Evolutionary conservation across 768 basidiomycete species (phyloP), one percentile per base, ranked within the genome.

Genomic region (Leccinellum luteum): DNA sequence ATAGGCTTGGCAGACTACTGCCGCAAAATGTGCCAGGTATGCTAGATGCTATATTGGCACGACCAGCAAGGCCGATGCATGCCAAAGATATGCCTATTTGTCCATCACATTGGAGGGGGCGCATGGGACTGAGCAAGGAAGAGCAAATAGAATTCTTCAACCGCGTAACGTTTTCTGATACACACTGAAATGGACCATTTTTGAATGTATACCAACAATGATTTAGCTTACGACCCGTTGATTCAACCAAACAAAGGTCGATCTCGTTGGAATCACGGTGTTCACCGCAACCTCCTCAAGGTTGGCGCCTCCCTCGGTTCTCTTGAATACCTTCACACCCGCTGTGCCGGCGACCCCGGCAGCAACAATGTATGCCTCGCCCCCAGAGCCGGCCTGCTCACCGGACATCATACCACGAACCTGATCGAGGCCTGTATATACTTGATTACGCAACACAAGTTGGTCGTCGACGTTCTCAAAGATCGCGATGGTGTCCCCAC

Each of bases 401-500:
- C 47, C 47, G 4, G 47, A 48, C 47, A 48, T 48, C 47, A 48
- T 48, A 25, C 25, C 47, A 27, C 47, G 47, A 27, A 48, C 15
- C 5, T 48, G 47, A 48, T 28, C 0, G 27, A 48, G 47, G 28
- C 47, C 27, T 9, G 47, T 87, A 72, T 78, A 86, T 19, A 86
- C 80, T 56, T 86, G 83, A 13, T 73, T 73, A 35, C 83, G 64
- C 44, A 84, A 72, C 31, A 71, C 66, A 41, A 85, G 67, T 31
- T 57, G 48, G 31, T 69, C 64, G 63, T 72, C 30, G 35, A 82
- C 66, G 43, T 77, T 75, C 59, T 81, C 76, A 63, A 83, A 85
- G 49, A 88, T 82, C 6, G 83, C 85, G 50, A 89, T 85, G 0
- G 85, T 76, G 68, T 89, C 87, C 7, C 85, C 84, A 8, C 78